Conservation (phyloP, 2,329 filamentous ascomycete genomes). For the Ustulina deusta region DNA sequence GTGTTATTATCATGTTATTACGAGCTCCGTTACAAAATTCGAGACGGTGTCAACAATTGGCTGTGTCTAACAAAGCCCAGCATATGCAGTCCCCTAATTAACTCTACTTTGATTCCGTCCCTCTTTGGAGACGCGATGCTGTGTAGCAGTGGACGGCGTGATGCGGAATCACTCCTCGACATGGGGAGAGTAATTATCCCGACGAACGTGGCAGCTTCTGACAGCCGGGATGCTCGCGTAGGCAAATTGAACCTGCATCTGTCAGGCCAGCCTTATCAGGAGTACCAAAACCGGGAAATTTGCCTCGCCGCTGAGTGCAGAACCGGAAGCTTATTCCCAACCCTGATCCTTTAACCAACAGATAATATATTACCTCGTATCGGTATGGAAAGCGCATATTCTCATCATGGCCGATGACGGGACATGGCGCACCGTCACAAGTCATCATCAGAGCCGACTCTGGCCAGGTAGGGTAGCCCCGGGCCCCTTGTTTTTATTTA, state of each 20-base stretch:
- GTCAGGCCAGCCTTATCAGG: neutral
- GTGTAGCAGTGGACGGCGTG: neutral
- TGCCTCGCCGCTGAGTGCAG: neutral
- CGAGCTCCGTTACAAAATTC: neutral
- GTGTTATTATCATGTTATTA: neutral
- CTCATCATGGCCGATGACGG: conserved; percentile 24
- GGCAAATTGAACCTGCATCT: neutral
- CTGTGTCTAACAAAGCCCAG: neutral
- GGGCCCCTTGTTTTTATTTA: conserved; percentile 16
- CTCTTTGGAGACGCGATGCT: neutral
- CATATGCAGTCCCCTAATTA: neutral
- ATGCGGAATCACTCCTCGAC: neutral
- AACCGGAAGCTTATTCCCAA: neutral
- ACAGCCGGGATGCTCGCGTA: neutral
- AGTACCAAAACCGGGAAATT: neutral
- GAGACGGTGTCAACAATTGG: neutral
- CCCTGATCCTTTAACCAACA: neutral
- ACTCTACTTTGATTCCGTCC: neutral
- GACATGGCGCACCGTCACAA: conserved; percentile 8
- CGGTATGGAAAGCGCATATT: neutral
- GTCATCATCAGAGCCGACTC: conserved; percentile 9
- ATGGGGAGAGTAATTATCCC: neutral
- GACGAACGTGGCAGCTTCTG: neutral
- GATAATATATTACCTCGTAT: neutral
- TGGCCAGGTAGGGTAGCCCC: neutral